Base-by-base conservation (phyloP, 2,329 filamentous ascomycete species). In the Penicillium sp. region DNA sequence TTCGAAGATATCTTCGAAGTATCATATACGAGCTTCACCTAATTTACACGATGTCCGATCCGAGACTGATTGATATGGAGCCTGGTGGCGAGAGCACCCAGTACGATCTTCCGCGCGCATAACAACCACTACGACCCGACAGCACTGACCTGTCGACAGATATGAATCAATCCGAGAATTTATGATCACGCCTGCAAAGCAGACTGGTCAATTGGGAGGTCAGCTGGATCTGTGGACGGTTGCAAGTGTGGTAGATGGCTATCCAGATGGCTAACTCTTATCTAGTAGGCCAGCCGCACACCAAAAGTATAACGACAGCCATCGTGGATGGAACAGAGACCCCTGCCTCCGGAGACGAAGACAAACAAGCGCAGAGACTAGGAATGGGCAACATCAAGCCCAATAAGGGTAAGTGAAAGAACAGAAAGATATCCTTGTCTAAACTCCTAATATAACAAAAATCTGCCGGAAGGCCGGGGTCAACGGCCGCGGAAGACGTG, bases 21-120 rank as follows among this genome's bases (percentile, higher is more conserved):
- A 21, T 11, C 4, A 21, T 42, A 42, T 22, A 22, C 3, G 1
- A 42, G 2, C 5, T 42, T 22, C 21, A 13, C 5, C 19, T 13
- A 22, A 27, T 14, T 19, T 21, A 44, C 22, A 21, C 42, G 11
- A 84, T 85, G 82, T 79, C 81, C 9, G 65, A 71, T 59, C 72
- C 76, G 19, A 79, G 80, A 61, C 74, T 87, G 43, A 82, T 87
- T 79, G 79, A 85, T 63, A 86, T 82, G 29, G 81, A 81, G 56
- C 77, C 78, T 19, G 85, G 86, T 66, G 86, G 86, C 62, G 84
- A 87, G 71, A 79, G 79, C 56, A 82, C 81, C 4, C 85, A 85
- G 80, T 85, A 77, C 54, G 75, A 13, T 35, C 13, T 22, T 29
- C 11, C 19, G 43, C n/a, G 24, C 27, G 48, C n/a, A 26, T 16